Evolutionary conservation across 176 grass and related monocot genomes (phyloP).

Genomic region (Saccharum spontaneum): DNA sequence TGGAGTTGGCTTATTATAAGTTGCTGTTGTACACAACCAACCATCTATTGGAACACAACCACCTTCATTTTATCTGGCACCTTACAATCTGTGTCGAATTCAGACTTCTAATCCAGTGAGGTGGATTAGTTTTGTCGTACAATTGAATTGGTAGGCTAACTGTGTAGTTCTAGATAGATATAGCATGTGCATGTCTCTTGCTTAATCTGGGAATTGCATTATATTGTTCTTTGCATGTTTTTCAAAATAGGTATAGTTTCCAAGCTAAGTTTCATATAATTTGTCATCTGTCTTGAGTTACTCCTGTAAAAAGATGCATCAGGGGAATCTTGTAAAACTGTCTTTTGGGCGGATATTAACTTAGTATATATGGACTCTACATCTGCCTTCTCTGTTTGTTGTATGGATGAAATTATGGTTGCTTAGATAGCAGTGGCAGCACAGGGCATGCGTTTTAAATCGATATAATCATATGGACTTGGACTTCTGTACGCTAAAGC

Average conservation of each 20-base stretch:
- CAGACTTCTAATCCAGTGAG: neutral
- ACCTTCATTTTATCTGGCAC: neutral
- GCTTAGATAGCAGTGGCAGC: neutral
- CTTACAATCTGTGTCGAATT: neutral
- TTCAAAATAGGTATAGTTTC: conserved; percentile 1
- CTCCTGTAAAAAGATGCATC: neutral
- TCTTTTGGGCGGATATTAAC: neutral
- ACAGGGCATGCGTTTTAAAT: neutral
- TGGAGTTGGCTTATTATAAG: conserved; percentile 9
- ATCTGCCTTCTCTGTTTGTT: neutral
- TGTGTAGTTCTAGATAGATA: conserved; percentile 14
- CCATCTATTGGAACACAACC: neutral
- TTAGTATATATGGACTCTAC: neutral
- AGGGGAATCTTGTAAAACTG: neutral
- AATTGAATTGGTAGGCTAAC: neutral
- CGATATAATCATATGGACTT: neutral
- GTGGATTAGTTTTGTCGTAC: neutral
- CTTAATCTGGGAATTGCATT: neutral
- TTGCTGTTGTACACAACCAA: neutral
- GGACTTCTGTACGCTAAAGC: neutral
- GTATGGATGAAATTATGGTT: conserved; percentile 5
- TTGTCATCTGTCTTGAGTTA: neutral
- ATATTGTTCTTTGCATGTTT: neutral
- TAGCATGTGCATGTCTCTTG: neutral
- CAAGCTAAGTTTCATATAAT: conserved; percentile 17